These are phyloP conservation scores for Ophiostoma perfectum DNA, from an alignment of 2,329 filamentous ascomycete species.

Conservation along the genomic window DNA sequence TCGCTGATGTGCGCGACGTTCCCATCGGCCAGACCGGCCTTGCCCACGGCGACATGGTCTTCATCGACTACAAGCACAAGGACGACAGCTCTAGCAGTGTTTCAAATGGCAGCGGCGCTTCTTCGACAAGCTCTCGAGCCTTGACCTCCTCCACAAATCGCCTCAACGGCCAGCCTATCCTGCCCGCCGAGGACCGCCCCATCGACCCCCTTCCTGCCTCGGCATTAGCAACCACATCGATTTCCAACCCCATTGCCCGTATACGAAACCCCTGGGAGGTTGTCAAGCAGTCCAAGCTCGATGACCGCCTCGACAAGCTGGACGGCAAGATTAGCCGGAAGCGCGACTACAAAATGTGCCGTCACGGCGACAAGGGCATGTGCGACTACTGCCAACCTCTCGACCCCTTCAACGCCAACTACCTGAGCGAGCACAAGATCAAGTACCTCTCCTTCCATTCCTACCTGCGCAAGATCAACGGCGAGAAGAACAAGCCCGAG, in stretches of 20 bases:
- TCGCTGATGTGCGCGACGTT: slow-evolving; percentile 54
- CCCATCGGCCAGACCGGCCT: slow-evolving; percentile 56
- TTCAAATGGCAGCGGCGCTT: slow-evolving; percentile 41
- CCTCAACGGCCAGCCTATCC: slow-evolving; percentile 71
- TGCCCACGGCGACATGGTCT: slow-evolving; percentile 85
- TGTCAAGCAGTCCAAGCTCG: slow-evolving; percentile 79
- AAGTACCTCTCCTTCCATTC: slow-evolving; percentile 97
- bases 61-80: slow-evolving; percentile 69
- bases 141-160: slow-evolving; percentile 56
- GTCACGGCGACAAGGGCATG: slow-evolving; percentile 95
- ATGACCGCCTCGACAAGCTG: slow-evolving; percentile 77
- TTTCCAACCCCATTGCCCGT: slow-evolving; percentile 49
- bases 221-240: slow-evolving; percentile 12
- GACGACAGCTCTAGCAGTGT: slow-evolving; percentile 40
- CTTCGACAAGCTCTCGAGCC: slow-evolving; percentile 40
- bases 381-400: slow-evolving; percentile 98
- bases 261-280: slow-evolving; percentile 92
- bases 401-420: slow-evolving; percentile 85
- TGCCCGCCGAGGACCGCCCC: slow-evolving; percentile 61
- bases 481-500: slow-evolving; percentile 93
- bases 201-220: slow-evolving; percentile 50
- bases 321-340: slow-evolving; percentile 82
- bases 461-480: slow-evolving; percentile 89
- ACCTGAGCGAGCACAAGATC: slow-evolving; percentile 93
- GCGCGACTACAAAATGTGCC: slow-evolving; percentile 79